Conservation (phyloP, 139 green algal genomes). For the Zygnema circumcarinatum region DNA sequence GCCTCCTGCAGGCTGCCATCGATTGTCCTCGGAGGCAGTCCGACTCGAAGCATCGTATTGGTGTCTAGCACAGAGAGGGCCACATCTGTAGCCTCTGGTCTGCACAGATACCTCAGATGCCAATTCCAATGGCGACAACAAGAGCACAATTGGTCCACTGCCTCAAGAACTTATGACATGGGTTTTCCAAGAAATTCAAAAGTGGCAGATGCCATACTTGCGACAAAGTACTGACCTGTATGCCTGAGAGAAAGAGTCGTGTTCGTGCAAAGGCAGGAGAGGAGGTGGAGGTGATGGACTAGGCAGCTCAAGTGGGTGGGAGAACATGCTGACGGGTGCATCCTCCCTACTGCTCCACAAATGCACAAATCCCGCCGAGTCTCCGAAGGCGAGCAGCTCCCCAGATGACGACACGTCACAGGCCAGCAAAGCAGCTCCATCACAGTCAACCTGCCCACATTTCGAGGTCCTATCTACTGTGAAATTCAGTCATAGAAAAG, state of each 20-base stretch:
- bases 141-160: too few relatives aligned
- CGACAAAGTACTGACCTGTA: background rate
- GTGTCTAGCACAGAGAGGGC: slow-evolving; percentile 71
- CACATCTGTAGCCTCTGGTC: slow-evolving; percentile 19
- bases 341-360: slow-evolving; percentile 69
- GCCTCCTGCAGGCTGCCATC: slow-evolving; percentile 67
- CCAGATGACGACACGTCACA: slow-evolving; percentile 63
- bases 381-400: slow-evolving; percentile 77
- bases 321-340: slow-evolving; percentile 58
- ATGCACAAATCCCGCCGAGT: slow-evolving; percentile 80
- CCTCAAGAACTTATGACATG: too few relatives aligned
- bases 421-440: slow-evolving; percentile 65
- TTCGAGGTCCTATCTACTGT: background rate
- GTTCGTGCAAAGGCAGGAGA: background rate
- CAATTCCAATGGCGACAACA: background rate
- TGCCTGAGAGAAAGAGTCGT: background rate
- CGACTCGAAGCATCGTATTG: slow-evolving; percentile 59
- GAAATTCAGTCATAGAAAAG: background rate
- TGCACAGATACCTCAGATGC: background rate
- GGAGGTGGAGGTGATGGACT: background rate
- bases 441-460: slow-evolving; percentile 53
- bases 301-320: slow-evolving; percentile 28
- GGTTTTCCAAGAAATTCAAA: too few relatives aligned
- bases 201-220: too few relatives aligned
- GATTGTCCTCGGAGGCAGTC: slow-evolving; percentile 72